These are phyloP conservation scores for Myrica gale DNA, from an alignment of 306 rosid genomes.

Conservation along the genomic window DNA sequence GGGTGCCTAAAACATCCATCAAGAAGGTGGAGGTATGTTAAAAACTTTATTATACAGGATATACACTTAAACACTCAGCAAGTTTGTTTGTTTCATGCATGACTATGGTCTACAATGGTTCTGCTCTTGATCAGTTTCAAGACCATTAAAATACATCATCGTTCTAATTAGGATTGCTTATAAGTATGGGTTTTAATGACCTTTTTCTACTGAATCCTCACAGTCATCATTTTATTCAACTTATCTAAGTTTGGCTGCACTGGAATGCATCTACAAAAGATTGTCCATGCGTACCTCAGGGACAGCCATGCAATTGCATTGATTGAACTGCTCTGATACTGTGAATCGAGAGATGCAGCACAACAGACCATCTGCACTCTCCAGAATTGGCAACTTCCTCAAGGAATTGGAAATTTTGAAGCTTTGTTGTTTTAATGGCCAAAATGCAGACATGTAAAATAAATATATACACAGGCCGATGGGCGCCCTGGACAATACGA, in stretches of 20 bases:
- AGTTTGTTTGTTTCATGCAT: background rate
- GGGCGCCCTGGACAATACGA: too few relatives aligned
- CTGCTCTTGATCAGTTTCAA: background rate
- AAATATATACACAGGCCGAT: too few relatives aligned
- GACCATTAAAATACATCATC: background rate
- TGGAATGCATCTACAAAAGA: background rate
- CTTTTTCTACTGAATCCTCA: background rate
- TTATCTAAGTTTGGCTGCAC: background rate
- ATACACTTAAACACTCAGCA: background rate
- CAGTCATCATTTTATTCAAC: background rate
- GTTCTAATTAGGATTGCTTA: background rate
- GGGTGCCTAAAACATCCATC: slow-evolving; percentile 49
- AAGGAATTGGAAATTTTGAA: background rate
- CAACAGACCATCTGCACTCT: background rate
- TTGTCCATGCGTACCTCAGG: slow-evolving; percentile 5
- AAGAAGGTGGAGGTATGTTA: background rate
- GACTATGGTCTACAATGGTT: background rate
- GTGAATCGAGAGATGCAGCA: background rate
- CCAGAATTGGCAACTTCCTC: background rate
- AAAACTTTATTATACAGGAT: background rate
- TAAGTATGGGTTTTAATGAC: background rate
- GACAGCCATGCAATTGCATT: slow-evolving; percentile 11
- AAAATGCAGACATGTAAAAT: background rate
- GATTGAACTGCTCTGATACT: background rate
- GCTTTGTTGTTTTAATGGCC: background rate